phyloP scores from a whole-genome alignment of 768 basidiomycete genomes.

The Amanita polypyramis region DNA sequence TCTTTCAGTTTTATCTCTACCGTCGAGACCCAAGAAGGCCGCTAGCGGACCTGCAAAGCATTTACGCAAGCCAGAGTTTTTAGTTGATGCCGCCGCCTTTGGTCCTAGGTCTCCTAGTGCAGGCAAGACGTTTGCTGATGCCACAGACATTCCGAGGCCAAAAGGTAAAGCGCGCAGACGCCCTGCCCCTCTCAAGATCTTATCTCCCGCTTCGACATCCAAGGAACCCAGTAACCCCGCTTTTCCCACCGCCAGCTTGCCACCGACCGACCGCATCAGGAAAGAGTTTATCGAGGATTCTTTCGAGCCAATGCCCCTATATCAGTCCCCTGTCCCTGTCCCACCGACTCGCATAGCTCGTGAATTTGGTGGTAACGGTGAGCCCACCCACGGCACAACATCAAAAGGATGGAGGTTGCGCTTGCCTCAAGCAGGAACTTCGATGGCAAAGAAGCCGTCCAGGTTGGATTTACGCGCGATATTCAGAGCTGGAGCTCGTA shows the following conservation, averaged over 20 bases:
- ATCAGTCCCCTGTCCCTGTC: background rate
- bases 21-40: conserved; percentile 22
- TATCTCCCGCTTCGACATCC: conserved; percentile 10
- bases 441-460: background rate
- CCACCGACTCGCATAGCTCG: background rate
- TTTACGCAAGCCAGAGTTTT: conserved; percentile 23
- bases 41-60: conserved; percentile 16
- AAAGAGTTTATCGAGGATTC: conserved; percentile 23
- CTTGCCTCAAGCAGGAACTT: background rate
- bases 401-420: background rate
- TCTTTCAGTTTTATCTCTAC: conserved; percentile 26
- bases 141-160: conserved; percentile 2
- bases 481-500: conserved; percentile 1
- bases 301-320: conserved; percentile 18
- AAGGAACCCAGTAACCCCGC: conserved; percentile 9
- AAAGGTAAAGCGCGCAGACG: conserved; percentile 21
- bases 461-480: conserved; percentile 2
- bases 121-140: conserved; percentile 5
- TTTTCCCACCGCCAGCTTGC: conserved; percentile 7
- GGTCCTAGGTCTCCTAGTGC: conserved; percentile 15
- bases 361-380: background rate
- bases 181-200: conserved; percentile 24
- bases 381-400: background rate
- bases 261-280: conserved; percentile 11
- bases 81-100: conserved; percentile 27